Base-by-base conservation (phyloP, 2,329 filamentous ascomycete genomes). In the Pseudogymnoascus sp. region DNA sequence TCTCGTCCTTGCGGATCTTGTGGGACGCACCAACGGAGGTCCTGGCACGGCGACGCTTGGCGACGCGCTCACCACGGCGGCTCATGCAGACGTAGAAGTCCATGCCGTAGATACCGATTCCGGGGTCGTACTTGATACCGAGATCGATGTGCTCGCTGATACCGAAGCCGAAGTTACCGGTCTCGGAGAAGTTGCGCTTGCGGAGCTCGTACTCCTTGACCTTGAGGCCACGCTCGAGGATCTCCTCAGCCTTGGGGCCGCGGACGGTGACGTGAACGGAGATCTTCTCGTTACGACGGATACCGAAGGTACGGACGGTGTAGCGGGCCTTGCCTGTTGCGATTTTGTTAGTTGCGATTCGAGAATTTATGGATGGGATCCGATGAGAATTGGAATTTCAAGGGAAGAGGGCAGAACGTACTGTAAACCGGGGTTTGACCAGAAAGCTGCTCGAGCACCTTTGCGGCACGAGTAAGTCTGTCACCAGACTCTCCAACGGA, bases 261-360 rank as follows among this genome's bases (percentile, higher is more conserved):
- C 95, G 95, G 83, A 99, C 93, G 78, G 95, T 99, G 78, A 99
- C 95, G 86, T 99, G 95, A 73, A 99, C 95, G 72, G 95, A 84
- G 78, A 99, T 99, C 90, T 97, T 98, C 82, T 99, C 95, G 90
- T 99, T 99, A 92, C 95, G 93, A 81, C 95, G 93, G 88, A 99
- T 99, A 89, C 95, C 95, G 83, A 99, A 99, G 78, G 93, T 98
- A 85, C 95, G 93, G 87, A 99, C 95, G 74, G 95, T 99, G 89
- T 98, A 99, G 78, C 95, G 91, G 81, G 95, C 95, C 90, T 99
- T 99, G 92, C 90, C 90, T 93, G 76, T 63, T 24, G 60, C 61
- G 24, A 62, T 31, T 33, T 35, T 24, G 59, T 72, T 66, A 70
- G 66, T 64, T 28, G 6, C 4, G 5, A 43, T n/a, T 60, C 12